These are phyloP conservation scores for Aspergillus tamarii DNA, from an alignment of 2,329 filamentous ascomycete genomes.

Conservation along the genomic window DNA sequence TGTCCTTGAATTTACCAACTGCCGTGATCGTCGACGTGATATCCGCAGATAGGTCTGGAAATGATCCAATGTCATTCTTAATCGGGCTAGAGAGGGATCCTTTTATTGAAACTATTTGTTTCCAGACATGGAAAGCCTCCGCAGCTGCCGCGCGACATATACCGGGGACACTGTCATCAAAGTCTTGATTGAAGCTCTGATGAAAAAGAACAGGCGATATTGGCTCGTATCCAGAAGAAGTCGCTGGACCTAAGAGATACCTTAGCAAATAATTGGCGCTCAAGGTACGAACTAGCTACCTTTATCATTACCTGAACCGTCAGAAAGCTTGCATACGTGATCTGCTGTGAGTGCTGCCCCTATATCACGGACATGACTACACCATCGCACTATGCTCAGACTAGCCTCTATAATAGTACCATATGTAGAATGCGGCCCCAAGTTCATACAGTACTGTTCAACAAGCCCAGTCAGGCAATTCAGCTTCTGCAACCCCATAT, in stretches of 20 bases:
- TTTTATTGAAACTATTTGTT: constrained; percentile 21
- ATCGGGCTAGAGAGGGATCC: neutral
- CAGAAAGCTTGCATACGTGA: constrained; percentile 20
- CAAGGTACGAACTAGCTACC: constrained; percentile 3
- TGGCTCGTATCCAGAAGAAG: neutral
- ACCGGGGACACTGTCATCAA: constrained; percentile 13
- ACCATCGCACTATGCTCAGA: constrained; percentile 25
- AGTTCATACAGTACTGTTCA: constrained; percentile 19
- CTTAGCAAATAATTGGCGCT: neutral
- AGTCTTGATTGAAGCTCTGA: neutral
- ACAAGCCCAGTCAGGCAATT: constrained; percentile 19
- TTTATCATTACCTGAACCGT: neutral
- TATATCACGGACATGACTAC: constrained; percentile 29
- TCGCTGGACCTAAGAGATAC: neutral
- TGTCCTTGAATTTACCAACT: constrained; percentile 13
- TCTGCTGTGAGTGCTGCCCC: constrained; percentile 24
- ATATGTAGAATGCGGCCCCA: constrained; percentile 25
- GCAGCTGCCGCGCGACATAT: constrained; percentile 19
- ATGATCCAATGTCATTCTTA: neutral
- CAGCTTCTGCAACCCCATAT: constrained; percentile 20
- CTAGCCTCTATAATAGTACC: constrained; percentile 22
- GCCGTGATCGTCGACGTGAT: neutral
- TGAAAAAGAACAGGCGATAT: neutral
- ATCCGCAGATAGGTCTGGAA: neutral
- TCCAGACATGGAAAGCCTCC: constrained; percentile 23